phyloP scores from a whole-genome alignment of 1,139 yeast genomes.

The Geotrichum macrosporum region DNA sequence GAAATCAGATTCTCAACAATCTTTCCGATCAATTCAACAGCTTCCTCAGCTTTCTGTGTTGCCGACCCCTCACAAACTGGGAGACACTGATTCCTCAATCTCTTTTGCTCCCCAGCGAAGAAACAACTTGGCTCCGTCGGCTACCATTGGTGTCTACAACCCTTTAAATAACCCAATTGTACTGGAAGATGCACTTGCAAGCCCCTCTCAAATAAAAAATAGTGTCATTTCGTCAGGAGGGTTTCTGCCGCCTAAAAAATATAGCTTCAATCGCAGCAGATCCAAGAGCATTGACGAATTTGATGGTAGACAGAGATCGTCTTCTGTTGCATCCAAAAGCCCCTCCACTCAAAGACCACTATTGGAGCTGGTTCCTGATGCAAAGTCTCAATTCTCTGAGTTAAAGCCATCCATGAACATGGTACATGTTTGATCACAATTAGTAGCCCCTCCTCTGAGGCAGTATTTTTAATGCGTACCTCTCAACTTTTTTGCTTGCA shows the following conservation, averaged over 20 bases:
- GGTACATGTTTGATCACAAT: constrained; percentile 23
- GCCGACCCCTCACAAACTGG: constrained; percentile 37
- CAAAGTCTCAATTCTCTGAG: constrained; percentile 27
- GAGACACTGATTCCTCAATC: constrained; percentile 32
- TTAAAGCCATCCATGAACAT: constrained; percentile 33
- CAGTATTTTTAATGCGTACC: too few relatives aligned
- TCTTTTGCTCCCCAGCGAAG: constrained; percentile 34
- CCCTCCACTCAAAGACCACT: constrained; percentile 16
- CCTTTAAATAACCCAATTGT: constrained; percentile 24
- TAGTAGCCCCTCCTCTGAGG: too few relatives aligned
- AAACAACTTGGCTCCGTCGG: constrained; percentile 23
- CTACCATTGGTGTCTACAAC: constrained; percentile 23
- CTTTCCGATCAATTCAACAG: constrained; percentile 20
- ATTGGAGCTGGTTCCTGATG: constrained; percentile 30
- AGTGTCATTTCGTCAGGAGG: constrained; percentile 33
- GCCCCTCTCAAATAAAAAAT: constrained; percentile 34
- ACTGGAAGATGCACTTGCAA: constrained; percentile 28
- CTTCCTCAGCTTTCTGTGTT: constrained; percentile 30
- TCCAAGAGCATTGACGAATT: constrained; percentile 1
- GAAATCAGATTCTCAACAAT: constrained; percentile 14
- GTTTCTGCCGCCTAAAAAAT: constrained; percentile 36
- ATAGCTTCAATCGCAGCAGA: constrained; percentile 17
- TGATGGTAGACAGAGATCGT: constrained; percentile 8
- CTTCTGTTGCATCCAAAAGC: neutral
- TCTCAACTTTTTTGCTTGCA: too few relatives aligned